Conservation (phyloP, 2,329 filamentous ascomycete genomes). For the Akanthomyces dipterigenus region DNA sequence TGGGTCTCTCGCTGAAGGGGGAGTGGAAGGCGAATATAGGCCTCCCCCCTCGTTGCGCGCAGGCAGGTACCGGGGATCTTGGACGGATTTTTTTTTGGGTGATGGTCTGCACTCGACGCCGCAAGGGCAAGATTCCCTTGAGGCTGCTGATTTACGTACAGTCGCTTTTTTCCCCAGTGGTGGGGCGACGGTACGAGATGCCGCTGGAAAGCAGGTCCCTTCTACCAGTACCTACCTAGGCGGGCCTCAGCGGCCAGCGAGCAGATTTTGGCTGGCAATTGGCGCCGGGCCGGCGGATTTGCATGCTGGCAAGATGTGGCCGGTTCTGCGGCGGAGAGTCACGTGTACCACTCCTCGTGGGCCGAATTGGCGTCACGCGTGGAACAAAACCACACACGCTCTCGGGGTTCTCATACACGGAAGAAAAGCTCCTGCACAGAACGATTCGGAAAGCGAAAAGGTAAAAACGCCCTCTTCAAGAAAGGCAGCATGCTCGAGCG, state of each 20-base stretch:
- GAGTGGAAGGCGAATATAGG: slow-evolving; percentile 6
- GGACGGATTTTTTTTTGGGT: neutral
- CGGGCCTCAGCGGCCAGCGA: neutral
- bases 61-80: slow-evolving; percentile 5
- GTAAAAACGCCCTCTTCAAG: neutral
- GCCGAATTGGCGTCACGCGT: neutral
- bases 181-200: neutral
- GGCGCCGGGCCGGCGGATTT: neutral
- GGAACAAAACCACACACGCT: neutral
- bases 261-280: neutral
- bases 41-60: slow-evolving; percentile 12
- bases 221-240: too few relatives aligned
- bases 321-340: neutral
- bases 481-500: neutral
- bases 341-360: neutral
- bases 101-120: slow-evolving; percentile 1
- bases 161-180: neutral
- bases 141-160: neutral
- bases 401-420: neutral
- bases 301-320: neutral
- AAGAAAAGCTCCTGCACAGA: neutral
- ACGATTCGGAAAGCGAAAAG: neutral
- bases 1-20: slow-evolving; percentile 1
- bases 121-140: neutral
- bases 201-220: neutral